phyloP scores from a whole-genome alignment of 1,284 basidiomycete species.

The Cryptococcus hybrid region DNA sequence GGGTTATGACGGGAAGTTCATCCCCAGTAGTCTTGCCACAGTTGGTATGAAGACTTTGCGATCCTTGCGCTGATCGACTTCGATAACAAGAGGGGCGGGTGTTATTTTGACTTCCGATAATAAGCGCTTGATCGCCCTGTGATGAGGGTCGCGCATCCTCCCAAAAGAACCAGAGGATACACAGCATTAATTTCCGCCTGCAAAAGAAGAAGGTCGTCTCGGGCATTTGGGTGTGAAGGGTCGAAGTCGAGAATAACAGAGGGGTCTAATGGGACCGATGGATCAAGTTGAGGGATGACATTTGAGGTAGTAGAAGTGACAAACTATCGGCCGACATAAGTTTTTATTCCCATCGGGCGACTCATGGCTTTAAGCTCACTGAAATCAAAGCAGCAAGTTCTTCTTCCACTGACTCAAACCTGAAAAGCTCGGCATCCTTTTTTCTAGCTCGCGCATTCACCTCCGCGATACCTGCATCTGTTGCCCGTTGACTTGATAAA shows the following conservation, averaged over 20 bases:
- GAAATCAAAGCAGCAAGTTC: constrained; percentile 75
- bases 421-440: neutral
- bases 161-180: constrained; percentile 74
- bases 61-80: constrained; percentile 67
- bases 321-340: constrained; percentile 51
- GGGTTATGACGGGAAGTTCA: constrained; percentile 67
- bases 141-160: constrained; percentile 59
- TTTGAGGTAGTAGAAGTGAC: constrained; percentile 75
- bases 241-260: constrained; percentile 80
- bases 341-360: neutral
- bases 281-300: constrained; percentile 69
- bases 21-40: constrained; percentile 59
- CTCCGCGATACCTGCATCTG: constrained; percentile 6
- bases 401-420: constrained; percentile 49
- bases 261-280: constrained; percentile 64
- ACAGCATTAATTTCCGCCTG: constrained; percentile 60
- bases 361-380: constrained; percentile 18
- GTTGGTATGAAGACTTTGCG: constrained; percentile 55
- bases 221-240: constrained; percentile 59
- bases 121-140: constrained; percentile 64
- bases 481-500: constrained; percentile 5
- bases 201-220: constrained; percentile 46
- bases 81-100: constrained; percentile 65
- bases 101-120: constrained; percentile 61
- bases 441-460: constrained; percentile 3